Evolutionary conservation across 1,139 yeast species (phyloP), one percentile per base, ranked within the genome.

Genomic region (Saccharomyces pastorianus): DNA sequence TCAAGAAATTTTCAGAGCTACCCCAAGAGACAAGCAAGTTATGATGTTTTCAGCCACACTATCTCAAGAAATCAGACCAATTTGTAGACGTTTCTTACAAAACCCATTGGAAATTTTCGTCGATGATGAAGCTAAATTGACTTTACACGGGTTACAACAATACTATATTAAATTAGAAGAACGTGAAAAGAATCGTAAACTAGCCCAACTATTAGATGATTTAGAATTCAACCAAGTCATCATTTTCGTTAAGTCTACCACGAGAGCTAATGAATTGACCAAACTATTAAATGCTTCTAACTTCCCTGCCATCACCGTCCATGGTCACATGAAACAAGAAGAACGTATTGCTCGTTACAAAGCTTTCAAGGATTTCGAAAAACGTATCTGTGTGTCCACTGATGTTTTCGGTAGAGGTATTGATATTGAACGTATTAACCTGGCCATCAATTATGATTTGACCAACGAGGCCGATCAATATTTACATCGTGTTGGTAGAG

Each of bases 351-450:
- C 89, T 58, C 85, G 96, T 73, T 93, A 93, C 80, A 90, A 87
- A 76, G 84, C 89, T 59, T 93, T 93, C 81, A 93, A 93, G 77
- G 99, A 93, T 75, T 93, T 93, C 79, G 91, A 91, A 81, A 91
- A 90, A 79, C 90, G 99, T 78, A 93, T 93, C 70, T 93, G 98
- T 80, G 98, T 93, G 54, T 85, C 97, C 58, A 93, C 99, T 58
- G 99, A 93, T 76, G 97, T 93, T 56, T 93, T 93, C 65, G 99
- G 99, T 70, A 91, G 99, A 81, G 99, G 99, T 79, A 93, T 93
- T 68, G 99, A 93, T 82, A 91, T 93, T 64, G 99, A 93, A 80
- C 90, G 99, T 78, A 91, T 93, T 76, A 93, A 93, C 76, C 78
- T 93, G 73, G 99, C 98, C 59, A 90, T 93, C 79, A 93, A 93